These are phyloP conservation scores for Debaryomyces udenii DNA, from an alignment of 1,139 yeast genomes.

Conservation along the genomic window DNA sequence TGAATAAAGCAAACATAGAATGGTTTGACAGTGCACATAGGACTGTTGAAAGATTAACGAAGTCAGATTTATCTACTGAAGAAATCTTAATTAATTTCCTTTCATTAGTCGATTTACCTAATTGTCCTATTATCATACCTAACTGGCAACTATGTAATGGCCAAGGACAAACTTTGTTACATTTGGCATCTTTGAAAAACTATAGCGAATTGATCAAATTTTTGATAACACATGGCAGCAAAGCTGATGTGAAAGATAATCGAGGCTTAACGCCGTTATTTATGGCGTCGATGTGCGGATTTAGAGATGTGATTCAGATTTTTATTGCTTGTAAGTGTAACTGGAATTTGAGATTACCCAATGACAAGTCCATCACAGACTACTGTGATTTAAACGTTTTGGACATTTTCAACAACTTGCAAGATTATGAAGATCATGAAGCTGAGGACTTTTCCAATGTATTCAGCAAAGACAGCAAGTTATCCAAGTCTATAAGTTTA, in stretches of 20 bases:
- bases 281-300: conserved; percentile 78
- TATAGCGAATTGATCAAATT: conserved; percentile 63
- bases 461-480: conserved; percentile 19
- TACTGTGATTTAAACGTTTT: conserved; percentile 68
- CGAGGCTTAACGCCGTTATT: conserved; percentile 88
- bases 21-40: conserved; percentile 56
- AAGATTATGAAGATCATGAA: conserved; percentile 18
- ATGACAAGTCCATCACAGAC: conserved; percentile 57
- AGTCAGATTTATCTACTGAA: conserved; percentile 54
- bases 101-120: conserved; percentile 61
- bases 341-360: conserved; percentile 55
- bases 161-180: conserved; percentile 87
- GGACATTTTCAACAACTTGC: conserved; percentile 48
- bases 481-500: conserved; percentile 34
- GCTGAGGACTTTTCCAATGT: conserved; percentile 14
- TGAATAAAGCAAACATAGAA: conserved; percentile 31
- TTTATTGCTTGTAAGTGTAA: conserved; percentile 68
- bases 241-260: conserved; percentile 71
- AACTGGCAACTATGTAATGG: conserved; percentile 80
- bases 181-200: conserved; percentile 77
- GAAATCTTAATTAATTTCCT: conserved; percentile 64
- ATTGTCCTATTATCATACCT: conserved; percentile 63
- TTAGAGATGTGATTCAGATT: conserved; percentile 59
- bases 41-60: conserved; percentile 52
- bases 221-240: conserved; percentile 77